These are phyloP conservation scores for Meira nashicola DNA, from an alignment of 1,284 basidiomycete genomes.

Conservation along the genomic window DNA sequence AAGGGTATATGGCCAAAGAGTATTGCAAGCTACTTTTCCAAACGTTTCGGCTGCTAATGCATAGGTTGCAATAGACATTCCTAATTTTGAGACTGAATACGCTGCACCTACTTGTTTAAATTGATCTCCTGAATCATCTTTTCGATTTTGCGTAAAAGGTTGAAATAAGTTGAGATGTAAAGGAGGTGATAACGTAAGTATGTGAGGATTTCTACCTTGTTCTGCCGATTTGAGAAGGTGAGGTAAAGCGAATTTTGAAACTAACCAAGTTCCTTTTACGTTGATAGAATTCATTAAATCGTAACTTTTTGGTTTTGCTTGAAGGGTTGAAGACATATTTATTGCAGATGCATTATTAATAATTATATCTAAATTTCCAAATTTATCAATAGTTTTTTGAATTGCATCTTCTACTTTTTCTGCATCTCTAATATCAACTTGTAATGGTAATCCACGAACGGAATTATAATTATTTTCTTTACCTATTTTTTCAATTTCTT, in stretches of 20 bases:
- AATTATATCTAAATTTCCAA: constrained; percentile 49
- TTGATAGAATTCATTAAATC: constrained; percentile 42
- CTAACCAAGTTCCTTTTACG: constrained; percentile 44
- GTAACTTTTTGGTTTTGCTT: constrained; percentile 33
- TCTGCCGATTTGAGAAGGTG: constrained; percentile 36
- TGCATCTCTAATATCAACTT: constrained; percentile 48
- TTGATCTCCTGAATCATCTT: constrained; percentile 18
- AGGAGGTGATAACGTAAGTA: constrained; percentile 47
- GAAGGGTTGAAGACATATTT: constrained; percentile 32
- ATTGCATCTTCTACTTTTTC: constrained; percentile 39
- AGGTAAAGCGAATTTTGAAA: constrained; percentile 40
- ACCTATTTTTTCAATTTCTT: constrained; percentile 40
- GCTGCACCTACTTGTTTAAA: constrained; percentile 25
- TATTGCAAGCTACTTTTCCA: constrained; percentile 38
- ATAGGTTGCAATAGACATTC: constrained; percentile 45
- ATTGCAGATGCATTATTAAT: constrained; percentile 53
- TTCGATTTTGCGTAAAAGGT: not conserved
- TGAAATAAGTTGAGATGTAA: constrained; percentile 30
- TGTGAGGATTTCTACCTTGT: constrained; percentile 40
- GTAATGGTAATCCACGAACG: constrained; percentile 33
- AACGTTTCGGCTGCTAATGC: constrained; percentile 43
- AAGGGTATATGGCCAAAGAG: constrained; percentile 40
- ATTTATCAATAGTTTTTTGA: constrained; percentile 22
- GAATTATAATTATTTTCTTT: constrained; percentile 13
- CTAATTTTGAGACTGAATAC: constrained; percentile 49